Percentiles rank a stretch among this genome's conserved stretches.
These are phyloP conservation scores for Trametopsis cervina DNA, from an alignment of 768 basidiomycete genomes.

Conservation along the genomic window DNA sequence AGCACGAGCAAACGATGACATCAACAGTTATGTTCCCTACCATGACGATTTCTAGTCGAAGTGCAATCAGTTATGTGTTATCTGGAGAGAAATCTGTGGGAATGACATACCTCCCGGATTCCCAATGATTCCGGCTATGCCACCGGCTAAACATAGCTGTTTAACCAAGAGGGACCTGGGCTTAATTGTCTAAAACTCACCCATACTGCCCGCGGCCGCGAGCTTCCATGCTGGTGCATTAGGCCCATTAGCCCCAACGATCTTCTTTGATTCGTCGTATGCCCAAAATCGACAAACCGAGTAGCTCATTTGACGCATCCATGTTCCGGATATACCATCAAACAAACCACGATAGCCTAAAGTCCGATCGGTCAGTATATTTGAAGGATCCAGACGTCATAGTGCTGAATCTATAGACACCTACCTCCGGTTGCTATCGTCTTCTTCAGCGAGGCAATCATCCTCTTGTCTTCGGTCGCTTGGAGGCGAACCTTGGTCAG, in stretches of 20 bases:
- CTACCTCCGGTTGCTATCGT: constrained; percentile 73
- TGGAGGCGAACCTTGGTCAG: constrained; percentile 89
- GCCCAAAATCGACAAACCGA: constrained; percentile 91
- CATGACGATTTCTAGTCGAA: constrained; percentile 23
- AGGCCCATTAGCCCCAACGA: constrained; percentile 58
- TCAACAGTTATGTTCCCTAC: constrained; percentile 8
- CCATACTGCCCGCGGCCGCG: constrained; percentile 79
- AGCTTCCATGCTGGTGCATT: constrained; percentile 78
- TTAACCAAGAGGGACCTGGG: too few species aligned
- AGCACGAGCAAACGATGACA: not conserved
- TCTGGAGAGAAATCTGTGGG: not conserved
- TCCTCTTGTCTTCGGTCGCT: constrained; percentile 87
- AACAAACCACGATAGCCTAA: constrained; percentile 63
- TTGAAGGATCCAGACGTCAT: too few species aligned
- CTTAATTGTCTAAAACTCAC: constrained; percentile 36
- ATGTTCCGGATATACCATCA: constrained; percentile 84
- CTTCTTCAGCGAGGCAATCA: constrained; percentile 79
- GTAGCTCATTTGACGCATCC: constrained; percentile 91
- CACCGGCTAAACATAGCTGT: constrained; percentile 48
- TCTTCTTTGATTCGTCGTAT: constrained; percentile 86
- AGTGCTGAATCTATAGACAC: too few species aligned
- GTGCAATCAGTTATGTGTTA: not conserved
- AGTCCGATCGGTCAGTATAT: not conserved
- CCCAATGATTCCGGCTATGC: constrained; percentile 81
- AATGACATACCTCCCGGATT: constrained; percentile 67